Percentiles rank a stretch among this genome's conserved stretches.
Conservation (phyloP, 176 grass and related monocot species). For the Poa annua region DNA sequence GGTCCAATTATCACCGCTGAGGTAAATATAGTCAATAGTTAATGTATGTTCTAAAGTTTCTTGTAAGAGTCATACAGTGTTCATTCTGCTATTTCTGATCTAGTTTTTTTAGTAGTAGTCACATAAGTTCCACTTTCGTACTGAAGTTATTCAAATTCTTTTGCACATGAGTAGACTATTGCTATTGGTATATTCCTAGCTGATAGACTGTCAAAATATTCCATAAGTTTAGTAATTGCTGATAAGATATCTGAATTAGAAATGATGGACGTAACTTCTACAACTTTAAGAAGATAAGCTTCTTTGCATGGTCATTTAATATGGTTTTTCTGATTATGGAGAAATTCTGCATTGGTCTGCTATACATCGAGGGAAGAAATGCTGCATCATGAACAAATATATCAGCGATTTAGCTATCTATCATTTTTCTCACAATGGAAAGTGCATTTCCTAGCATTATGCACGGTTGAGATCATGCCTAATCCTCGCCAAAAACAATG, state of each 20-base stretch:
- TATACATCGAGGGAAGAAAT: slow-evolving; percentile 11
- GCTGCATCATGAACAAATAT: slow-evolving; percentile 16
- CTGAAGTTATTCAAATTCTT: slow-evolving; percentile 15
- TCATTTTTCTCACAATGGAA: not conserved
- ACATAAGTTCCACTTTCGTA: not conserved
- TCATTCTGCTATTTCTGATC: slow-evolving; percentile 26
- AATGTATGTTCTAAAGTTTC: not conserved
- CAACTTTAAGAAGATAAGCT: slow-evolving; percentile 9
- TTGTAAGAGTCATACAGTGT: slow-evolving; percentile 28
- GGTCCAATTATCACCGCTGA: slow-evolving; percentile 58
- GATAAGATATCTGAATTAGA: slow-evolving; percentile 19
- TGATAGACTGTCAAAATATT: not conserved
- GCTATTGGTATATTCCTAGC: not conserved
- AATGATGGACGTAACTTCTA: not conserved
- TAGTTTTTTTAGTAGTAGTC: slow-evolving; percentile 25
- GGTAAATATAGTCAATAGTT: slow-evolving; percentile 44
- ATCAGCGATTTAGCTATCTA: not conserved
- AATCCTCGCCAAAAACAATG: slow-evolving; percentile 6
- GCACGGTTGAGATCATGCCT: not conserved
- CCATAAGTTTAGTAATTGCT: not conserved
- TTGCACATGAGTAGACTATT: slow-evolving; percentile 18
- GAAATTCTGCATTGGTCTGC: not conserved
- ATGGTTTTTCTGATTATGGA: slow-evolving; percentile 3
- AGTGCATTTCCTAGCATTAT: slow-evolving; percentile 13
- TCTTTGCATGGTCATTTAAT: slow-evolving; percentile 17